Evolutionary conservation across 2,329 filamentous ascomycete species (phyloP), one percentile per base, ranked within the genome.

Genomic region (Xylariaceae sp.): DNA sequence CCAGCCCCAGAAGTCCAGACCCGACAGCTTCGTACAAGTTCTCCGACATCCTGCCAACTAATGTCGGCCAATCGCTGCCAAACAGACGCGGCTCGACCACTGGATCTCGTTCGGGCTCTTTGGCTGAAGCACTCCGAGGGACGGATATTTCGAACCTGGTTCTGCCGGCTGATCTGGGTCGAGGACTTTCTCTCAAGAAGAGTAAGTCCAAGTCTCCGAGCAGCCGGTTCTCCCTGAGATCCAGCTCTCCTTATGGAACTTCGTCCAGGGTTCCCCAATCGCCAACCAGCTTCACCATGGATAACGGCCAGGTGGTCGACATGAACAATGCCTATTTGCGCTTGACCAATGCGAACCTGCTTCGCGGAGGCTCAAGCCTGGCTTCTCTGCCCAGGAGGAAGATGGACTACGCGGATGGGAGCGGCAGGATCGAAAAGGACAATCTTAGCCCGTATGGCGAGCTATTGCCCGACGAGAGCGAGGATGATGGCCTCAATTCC

Each of bases 331-430:
- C 82, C 4, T 85, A 88, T 51, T 70, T 79, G 32, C 72, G 76
- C 38, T 61, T 88, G 13, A 86, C 83, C 2, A 80, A 89, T 51
- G 80, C 80, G 9, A 78, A 80, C 32, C 60, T 89, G 27, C 67
- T 75, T 3, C 70, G 69, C 19, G 77, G 79, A 5, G 70, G 75
- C 13, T 79, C 82, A 18, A 73, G 66, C 32, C 59, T 90, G 19
- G 70, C 80, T 5, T 64, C 68, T 32, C 62, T 85, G 15, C 70
- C 78, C 42, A 70, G 74, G 32, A 80, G 79, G 50, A 65, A 60
- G 23, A 37, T 52, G 5, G 63, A 64, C 12, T 60, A 67, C 29
- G 52, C 53, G 9, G 59, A 63, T 6, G 58, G 60, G 3, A 52
- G 52, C 24, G 72, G 70, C 30, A 74, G 83, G 31, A 58, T 89